Percentiles rank a stretch among this genome's conserved stretches.
Evolutionary conservation across 805 yeast species (phyloP).

Genomic region (Pichia rugopelliculosa): DNA sequence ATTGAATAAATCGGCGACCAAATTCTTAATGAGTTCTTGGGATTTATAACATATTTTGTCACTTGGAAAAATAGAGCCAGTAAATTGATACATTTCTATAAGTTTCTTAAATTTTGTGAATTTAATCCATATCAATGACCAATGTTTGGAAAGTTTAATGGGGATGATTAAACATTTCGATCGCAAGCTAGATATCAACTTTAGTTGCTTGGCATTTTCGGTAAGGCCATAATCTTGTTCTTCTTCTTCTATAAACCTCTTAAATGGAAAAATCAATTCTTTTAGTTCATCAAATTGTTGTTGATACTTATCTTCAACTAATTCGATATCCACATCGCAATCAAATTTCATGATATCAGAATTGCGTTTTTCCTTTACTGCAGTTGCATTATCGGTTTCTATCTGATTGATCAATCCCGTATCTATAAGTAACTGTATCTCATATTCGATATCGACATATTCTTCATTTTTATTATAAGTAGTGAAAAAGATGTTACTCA

Average conservation of each 20-base stretch:
- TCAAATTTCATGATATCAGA: not conserved
- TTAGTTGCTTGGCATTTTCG: not conserved
- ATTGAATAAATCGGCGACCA: slow-evolving; percentile 15
- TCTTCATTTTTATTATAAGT: slow-evolving; percentile 1
- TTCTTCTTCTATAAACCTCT: not conserved
- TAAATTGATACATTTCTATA: slow-evolving; percentile 19
- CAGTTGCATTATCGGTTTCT: not conserved
- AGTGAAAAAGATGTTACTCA: not conserved
- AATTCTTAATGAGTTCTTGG: slow-evolving; percentile 12
- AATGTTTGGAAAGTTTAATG: slow-evolving; percentile 14
- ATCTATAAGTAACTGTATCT: slow-evolving; percentile 3
- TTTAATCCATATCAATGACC: slow-evolving; percentile 25
- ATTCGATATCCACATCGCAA: not conserved
- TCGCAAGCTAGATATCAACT: slow-evolving; percentile 7
- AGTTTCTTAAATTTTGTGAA: slow-evolving; percentile 13
- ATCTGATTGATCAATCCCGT: not conserved
- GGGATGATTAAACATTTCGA: slow-evolving; percentile 18
- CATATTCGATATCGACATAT: not conserved
- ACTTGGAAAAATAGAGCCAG: slow-evolving; percentile 12
- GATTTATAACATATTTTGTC: slow-evolving; percentile 12
- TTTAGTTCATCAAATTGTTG: slow-evolving; percentile 1
- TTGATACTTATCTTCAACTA: not conserved
- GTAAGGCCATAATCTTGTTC: not conserved
- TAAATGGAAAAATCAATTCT: slow-evolving; percentile 1
- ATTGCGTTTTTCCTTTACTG: not conserved